Evolutionary conservation across 1,284 basidiomycete species (phyloP).

Genomic region (Flammula alnicola): DNA sequence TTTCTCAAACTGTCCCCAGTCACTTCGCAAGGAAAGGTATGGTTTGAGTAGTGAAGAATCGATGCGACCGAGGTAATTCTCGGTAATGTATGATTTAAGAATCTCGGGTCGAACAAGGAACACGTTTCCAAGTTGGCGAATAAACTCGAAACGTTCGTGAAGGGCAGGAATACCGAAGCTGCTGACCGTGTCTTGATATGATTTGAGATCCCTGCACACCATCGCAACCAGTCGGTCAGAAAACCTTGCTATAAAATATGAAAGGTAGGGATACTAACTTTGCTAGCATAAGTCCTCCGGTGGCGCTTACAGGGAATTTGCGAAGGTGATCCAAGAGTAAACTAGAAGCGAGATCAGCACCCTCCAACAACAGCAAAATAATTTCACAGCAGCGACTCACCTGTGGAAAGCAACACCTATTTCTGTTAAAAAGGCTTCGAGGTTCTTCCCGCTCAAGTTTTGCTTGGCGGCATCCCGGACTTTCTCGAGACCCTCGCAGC

Average conservation of each 20-base stretch:
- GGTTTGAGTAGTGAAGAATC: slow-evolving; percentile 88
- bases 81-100: slow-evolving; percentile 90
- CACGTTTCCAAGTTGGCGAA: slow-evolving; percentile 95
- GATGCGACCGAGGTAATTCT: slow-evolving; percentile 90
- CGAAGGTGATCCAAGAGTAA: slow-evolving; percentile 93
- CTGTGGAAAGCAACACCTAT: slow-evolving; percentile 94
- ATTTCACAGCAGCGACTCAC: slow-evolving; percentile 42
- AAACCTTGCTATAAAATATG: too few species aligned
- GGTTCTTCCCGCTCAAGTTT: slow-evolving; percentile 89
- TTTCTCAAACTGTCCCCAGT: slow-evolving; percentile 84
- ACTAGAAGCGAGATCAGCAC: slow-evolving; percentile 43
- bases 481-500: slow-evolving; percentile 85
- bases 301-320: slow-evolving; percentile 96
- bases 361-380: too few species aligned
- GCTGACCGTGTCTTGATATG: slow-evolving; percentile 91
- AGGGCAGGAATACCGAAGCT: slow-evolving; percentile 84
- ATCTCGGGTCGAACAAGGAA: slow-evolving; percentile 96
- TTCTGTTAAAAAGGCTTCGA: slow-evolving; percentile 91
- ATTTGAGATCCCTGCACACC: slow-evolving; percentile 83
- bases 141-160: slow-evolving; percentile 97
- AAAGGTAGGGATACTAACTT: slow-evolving; percentile 78
- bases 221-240: slow-evolving; percentile 3
- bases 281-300: slow-evolving; percentile 96
- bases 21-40: slow-evolving; percentile 89
- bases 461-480: slow-evolving; percentile 77